Percentiles rank a stretch among this genome's conserved stretches.
Evolutionary conservation across 2,329 filamentous ascomycete genomes (phyloP).

Genomic region (Penicillium polonicum): DNA sequence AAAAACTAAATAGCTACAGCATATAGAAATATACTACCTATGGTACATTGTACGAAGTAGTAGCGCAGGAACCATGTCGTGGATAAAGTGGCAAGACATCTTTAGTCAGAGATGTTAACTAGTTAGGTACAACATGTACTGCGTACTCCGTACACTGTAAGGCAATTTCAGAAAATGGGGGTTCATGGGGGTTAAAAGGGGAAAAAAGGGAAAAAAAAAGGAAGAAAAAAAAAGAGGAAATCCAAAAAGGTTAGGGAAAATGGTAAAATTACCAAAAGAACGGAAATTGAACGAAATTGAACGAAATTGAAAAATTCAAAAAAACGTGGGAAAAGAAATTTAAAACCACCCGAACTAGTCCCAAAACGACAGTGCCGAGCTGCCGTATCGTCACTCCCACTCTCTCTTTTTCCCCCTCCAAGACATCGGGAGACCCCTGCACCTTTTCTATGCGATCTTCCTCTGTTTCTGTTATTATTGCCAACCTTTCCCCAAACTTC

Average conservation of each 20-base stretch:
- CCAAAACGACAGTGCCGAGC: conserved; percentile 22
- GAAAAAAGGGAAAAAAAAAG: neutral
- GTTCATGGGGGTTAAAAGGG: neutral
- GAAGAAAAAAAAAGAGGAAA: neutral
- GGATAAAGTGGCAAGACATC: neutral
- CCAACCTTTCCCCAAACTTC: conserved; percentile 1
- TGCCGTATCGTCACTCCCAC: conserved; percentile 23
- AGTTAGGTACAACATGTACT: neutral
- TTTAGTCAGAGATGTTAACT: neutral
- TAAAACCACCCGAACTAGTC: conserved; percentile 14
- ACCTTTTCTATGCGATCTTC: conserved; percentile 8
- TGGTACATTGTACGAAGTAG: neutral
- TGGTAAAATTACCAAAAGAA: conserved; percentile 5
- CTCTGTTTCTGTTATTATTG: conserved; percentile 1
- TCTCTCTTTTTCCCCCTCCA: neutral
- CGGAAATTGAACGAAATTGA: conserved; percentile 4
- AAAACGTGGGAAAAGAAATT: conserved; percentile 1
- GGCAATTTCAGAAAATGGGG: neutral
- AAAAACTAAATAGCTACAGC: neutral
- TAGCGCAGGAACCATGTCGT: conserved; percentile 3
- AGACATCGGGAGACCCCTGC: conserved; percentile 4
- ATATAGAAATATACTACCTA: neutral
- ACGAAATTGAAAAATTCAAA: neutral
- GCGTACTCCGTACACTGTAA: neutral
- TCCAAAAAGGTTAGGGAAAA: conserved; percentile 2